These are phyloP conservation scores for Paracoccidioides lutzii DNA, from an alignment of 2,329 filamentous ascomycete species.

Conservation along the genomic window DNA sequence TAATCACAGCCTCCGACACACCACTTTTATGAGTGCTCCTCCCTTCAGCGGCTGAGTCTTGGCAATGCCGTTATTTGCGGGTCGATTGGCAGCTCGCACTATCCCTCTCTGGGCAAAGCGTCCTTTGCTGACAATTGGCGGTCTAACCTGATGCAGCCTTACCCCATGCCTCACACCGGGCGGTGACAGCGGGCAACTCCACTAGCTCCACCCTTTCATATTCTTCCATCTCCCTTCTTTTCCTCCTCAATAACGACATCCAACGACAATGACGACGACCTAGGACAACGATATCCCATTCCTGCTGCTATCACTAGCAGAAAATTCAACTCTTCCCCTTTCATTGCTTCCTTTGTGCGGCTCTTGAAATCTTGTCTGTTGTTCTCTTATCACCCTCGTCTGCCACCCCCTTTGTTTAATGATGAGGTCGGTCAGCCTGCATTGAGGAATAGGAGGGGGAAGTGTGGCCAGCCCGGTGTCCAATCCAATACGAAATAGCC, in stretches of 20 bases:
- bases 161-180: too few species aligned
- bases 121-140: too few species aligned
- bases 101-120: too few species aligned
- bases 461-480: not conserved
- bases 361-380: not conserved
- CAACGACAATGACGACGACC: too few species aligned
- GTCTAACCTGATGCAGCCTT: too few species aligned
- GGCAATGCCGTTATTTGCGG: too few species aligned
- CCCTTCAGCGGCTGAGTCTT: too few species aligned
- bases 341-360: not conserved
- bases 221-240: not conserved
- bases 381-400: not conserved
- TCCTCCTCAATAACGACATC: not conserved
- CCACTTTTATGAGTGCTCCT: too few species aligned
- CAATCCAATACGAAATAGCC: not conserved
- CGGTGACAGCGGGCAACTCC: too few species aligned
- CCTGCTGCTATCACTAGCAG: not conserved
- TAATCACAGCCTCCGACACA: too few species aligned
- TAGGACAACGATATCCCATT: too few species aligned
- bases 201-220: not conserved
- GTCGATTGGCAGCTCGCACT: too few species aligned
- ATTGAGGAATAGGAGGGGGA: not conserved
- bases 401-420: not conserved
- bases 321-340: not conserved
- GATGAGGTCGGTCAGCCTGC: not conserved